A percentile compares a stretch with the other conserved stretches of the same genome.
These are phyloP conservation scores for Sphagnum contortum DNA, from an alignment of 225 moss, liverwort and hornwort genomes.

Conservation along the genomic window DNA sequence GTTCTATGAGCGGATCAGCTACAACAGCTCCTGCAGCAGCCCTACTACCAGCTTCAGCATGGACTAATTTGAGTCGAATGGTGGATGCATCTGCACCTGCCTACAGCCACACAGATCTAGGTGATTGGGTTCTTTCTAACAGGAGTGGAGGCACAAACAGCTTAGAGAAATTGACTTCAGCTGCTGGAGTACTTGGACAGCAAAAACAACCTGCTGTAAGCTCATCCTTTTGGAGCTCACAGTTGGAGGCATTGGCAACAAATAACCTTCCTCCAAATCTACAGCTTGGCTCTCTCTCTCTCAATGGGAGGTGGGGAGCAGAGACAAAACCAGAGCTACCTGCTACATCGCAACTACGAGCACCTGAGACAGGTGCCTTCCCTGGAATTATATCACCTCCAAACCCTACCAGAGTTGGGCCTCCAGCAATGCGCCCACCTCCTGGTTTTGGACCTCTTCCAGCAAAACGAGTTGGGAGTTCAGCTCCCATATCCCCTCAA, in stretches of 20 bases:
- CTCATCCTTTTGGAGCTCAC: slow-evolving; percentile 75
- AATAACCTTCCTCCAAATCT: slow-evolving; percentile 35
- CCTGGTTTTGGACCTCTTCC: slow-evolving; percentile 99
- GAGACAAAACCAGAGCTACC: slow-evolving; percentile 19
- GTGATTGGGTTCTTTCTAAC: slow-evolving; percentile 44
- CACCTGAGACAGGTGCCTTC: slow-evolving; percentile 23
- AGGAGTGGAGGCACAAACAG: slow-evolving; percentile 50
- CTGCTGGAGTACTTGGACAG: slow-evolving; percentile 54
- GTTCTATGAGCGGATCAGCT: slow-evolving; percentile 17
- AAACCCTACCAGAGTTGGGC: slow-evolving; percentile 26
- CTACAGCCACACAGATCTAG: slow-evolving; percentile 18
- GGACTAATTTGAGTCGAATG: slow-evolving; percentile 67
- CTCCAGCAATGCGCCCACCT: slow-evolving; percentile 83
- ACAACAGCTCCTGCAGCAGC: slow-evolving; percentile 12
- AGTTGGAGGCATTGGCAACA: slow-evolving; percentile 41
- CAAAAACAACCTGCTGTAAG: slow-evolving; percentile 46
- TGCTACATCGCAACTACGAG: slow-evolving; percentile 27
- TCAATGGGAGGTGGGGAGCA: slow-evolving; percentile 21
- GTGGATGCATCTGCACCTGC: slow-evolving; percentile 26
- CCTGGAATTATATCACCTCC: slow-evolving; percentile 22
- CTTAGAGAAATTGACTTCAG: slow-evolving; percentile 40
- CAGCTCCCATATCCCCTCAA: slow-evolving; percentile 21
- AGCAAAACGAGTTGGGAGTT: slow-evolving; percentile 35
- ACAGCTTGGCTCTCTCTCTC: slow-evolving; percentile 13
- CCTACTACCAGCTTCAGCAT: slow-evolving; percentile 32